These are phyloP conservation scores for Sugiyamaella lignohabitans DNA, from an alignment of 805 yeast genomes.

Conservation along the genomic window DNA sequence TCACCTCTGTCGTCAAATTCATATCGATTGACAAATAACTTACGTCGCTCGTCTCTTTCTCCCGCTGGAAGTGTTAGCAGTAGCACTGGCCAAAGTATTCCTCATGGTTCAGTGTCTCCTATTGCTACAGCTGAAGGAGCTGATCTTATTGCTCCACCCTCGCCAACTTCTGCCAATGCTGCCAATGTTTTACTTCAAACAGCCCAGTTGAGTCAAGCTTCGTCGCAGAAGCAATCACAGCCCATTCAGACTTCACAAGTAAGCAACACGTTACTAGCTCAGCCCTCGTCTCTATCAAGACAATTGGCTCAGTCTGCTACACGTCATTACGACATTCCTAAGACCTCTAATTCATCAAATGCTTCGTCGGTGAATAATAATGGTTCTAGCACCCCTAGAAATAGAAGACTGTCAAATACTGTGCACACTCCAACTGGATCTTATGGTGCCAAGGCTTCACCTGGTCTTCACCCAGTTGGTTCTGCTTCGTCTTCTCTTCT, in stretches of 20 bases:
- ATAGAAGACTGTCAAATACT: not conserved
- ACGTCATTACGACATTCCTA: not conserved
- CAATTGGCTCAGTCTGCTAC: not conserved
- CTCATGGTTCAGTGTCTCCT: not conserved
- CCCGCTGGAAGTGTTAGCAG: not conserved
- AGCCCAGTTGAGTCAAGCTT: not conserved
- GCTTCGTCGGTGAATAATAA: too few relatives aligned
- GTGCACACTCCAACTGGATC: conserved; percentile 4
- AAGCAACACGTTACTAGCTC: not conserved
- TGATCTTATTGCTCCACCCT: conserved; percentile 2
- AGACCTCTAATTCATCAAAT: not conserved
- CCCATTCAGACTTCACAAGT: not conserved
- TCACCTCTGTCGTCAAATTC: not conserved
- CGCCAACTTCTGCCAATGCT: conserved; percentile 7
- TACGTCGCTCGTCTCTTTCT: not conserved
- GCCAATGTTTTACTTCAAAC: conserved; percentile 5
- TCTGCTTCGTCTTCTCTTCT: not conserved
- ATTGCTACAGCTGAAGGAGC: too few relatives aligned
- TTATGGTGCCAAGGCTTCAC: not conserved
- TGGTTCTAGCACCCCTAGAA: too few relatives aligned
- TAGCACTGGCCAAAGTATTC: not conserved
- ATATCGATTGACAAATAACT: not conserved
- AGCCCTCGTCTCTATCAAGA: not conserved
- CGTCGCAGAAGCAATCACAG: conserved; percentile 1
- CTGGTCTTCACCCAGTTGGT: conserved; percentile 1